These are phyloP conservation scores for Saccharomyces mikatae DNA, from an alignment of 805 yeast genomes.

Conservation along the genomic window DNA sequence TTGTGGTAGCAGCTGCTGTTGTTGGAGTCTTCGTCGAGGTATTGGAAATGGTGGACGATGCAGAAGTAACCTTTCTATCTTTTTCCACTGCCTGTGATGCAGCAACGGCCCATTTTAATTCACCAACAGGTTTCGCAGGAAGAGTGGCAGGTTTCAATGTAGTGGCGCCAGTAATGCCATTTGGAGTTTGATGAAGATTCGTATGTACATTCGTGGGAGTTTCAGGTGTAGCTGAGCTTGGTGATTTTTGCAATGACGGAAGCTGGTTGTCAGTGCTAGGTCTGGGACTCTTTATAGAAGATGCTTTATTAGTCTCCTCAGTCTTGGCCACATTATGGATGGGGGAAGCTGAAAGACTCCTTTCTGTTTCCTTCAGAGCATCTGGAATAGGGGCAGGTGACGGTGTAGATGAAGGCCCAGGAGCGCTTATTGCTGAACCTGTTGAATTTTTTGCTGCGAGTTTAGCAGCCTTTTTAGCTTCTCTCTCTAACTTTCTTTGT, in stretches of 20 bases:
- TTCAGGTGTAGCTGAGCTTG: conserved; percentile 7
- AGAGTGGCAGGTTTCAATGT: conserved; percentile 45
- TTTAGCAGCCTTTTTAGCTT: conserved; percentile 31
- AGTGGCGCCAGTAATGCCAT: conserved; percentile 27
- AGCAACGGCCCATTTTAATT: conserved; percentile 49
- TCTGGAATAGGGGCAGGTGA: conserved; percentile 1
- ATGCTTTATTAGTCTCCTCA: background rate
- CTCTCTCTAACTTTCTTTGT: conserved; percentile 29
- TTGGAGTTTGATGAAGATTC: conserved; percentile 27
- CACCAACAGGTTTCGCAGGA: conserved; percentile 47
- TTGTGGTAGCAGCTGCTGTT: background rate
- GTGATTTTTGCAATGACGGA: conserved; percentile 3
- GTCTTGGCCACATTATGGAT: conserved; percentile 4
- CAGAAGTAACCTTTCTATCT: conserved; percentile 13
- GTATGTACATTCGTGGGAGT: conserved; percentile 17
- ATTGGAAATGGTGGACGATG: conserved; percentile 2
- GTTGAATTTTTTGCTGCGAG: conserved; percentile 23
- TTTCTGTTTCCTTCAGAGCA: background rate
- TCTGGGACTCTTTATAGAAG: conserved; percentile 8
- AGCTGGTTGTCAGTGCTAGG: conserved; percentile 8
- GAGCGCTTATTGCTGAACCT: conserved; percentile 5
- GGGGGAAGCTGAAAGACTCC: conserved; percentile 17
- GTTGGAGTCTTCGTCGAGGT: background rate
- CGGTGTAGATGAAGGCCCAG: background rate
- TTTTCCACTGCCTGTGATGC: conserved; percentile 34